phyloP scores from a whole-genome alignment of 768 basidiomycete genomes.

The Tulasnella sp. region DNA sequence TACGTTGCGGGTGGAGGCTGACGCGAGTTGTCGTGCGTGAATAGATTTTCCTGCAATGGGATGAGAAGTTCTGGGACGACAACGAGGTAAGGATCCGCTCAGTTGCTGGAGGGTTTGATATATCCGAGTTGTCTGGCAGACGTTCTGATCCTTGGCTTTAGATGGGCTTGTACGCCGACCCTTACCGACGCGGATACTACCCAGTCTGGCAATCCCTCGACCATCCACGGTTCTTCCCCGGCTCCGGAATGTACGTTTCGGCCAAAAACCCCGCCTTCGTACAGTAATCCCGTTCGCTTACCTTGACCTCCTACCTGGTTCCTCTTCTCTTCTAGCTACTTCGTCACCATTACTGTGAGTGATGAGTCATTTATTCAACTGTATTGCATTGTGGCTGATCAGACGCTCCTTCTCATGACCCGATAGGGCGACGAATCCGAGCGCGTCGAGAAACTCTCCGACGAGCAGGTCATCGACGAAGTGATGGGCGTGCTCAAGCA shows the following conservation, averaged over 20 bases:
- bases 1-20: not conserved
- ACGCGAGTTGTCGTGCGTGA: not conserved
- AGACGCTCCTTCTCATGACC: not conserved
- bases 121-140: not conserved
- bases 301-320: not conserved
- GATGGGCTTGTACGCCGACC: slow-evolving; percentile 63
- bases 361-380: not conserved
- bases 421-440: slow-evolving; percentile 62
- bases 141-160: slow-evolving; percentile 45
- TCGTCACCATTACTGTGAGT: slow-evolving; percentile 54
- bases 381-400: not conserved
- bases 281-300: not conserved
- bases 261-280: not conserved
- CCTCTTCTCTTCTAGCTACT: slow-evolving; percentile 41
- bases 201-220: slow-evolving; percentile 72
- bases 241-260: slow-evolving; percentile 52
- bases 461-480: slow-evolving; percentile 54
- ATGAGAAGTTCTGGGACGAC: slow-evolving; percentile 59
- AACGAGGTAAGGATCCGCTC: slow-evolving; percentile 45
- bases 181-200: slow-evolving; percentile 53
- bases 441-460: slow-evolving; percentile 59
- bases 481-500: slow-evolving; percentile 57
- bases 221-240: slow-evolving; percentile 59
- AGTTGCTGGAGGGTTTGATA: not conserved
- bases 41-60: slow-evolving; percentile 63